phyloP scores from a whole-genome alignment of 768 basidiomycete species.

The Amanita rimosa region DNA sequence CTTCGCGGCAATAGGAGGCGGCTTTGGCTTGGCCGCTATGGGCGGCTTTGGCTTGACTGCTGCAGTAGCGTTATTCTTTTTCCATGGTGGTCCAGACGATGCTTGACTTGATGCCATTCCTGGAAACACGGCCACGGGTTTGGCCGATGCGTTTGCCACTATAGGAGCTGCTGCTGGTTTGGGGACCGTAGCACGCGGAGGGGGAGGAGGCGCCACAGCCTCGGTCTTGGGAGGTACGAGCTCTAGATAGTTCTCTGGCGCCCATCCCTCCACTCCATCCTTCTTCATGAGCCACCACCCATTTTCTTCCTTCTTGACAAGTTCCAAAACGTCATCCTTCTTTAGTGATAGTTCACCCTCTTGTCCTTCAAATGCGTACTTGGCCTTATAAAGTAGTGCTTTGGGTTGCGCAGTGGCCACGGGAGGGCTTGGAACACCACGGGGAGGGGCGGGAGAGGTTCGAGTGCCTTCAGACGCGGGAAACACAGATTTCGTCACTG shows the following conservation, averaged over 20 bases:
- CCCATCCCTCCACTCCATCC: slow-evolving; percentile 79
- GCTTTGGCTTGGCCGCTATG: slow-evolving; percentile 53
- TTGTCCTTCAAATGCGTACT: slow-evolving; percentile 89
- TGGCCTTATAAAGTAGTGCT: slow-evolving; percentile 70
- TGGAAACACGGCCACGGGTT: slow-evolving; percentile 75
- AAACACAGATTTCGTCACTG: slow-evolving; percentile 18
- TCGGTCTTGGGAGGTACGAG: slow-evolving; percentile 57
- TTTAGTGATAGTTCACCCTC: slow-evolving; percentile 82
- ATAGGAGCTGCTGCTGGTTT: slow-evolving; percentile 30
- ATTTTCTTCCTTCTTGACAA: slow-evolving; percentile 87
- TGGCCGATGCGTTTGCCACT: slow-evolving; percentile 42
- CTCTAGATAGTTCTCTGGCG: slow-evolving; percentile 89
- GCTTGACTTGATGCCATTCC: slow-evolving; percentile 58
- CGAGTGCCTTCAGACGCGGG: slow-evolving; percentile 21
- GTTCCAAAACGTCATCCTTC: slow-evolving; percentile 89
- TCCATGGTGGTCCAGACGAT: slow-evolving; percentile 56
- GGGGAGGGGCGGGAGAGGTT: slow-evolving; percentile 14
- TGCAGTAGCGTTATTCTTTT: slow-evolving; percentile 34
- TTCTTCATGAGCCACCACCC: slow-evolving; percentile 98
- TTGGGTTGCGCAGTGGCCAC: slow-evolving; percentile 48
- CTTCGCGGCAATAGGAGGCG: slow-evolving; percentile 46
- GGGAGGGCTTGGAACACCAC: slow-evolving; percentile 25
- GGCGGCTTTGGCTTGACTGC: slow-evolving; percentile 62
- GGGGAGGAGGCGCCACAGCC: slow-evolving; percentile 58
- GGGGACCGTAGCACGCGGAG: slow-evolving; percentile 36